Percentiles rank a stretch among this genome's conserved stretches.
Conservation (phyloP, 768 basidiomycete genomes). For the Lyophyllum shimeji region DNA sequence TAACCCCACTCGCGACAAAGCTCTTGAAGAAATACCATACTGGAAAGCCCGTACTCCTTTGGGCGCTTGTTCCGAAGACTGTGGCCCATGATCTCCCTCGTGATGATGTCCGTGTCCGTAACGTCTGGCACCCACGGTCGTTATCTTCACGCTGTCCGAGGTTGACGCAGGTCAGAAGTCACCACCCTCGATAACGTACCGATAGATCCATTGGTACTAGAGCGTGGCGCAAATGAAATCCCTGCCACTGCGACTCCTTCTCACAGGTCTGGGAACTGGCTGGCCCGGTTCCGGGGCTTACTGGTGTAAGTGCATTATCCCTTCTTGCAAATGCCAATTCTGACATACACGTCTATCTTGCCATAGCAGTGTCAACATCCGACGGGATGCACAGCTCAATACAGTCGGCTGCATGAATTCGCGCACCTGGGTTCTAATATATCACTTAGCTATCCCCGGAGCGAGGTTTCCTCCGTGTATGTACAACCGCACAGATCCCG, state of each 20-base stretch:
- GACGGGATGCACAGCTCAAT: background rate
- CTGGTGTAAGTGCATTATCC: background rate
- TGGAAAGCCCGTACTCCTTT: background rate
- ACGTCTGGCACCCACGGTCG: background rate
- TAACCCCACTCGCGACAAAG: background rate
- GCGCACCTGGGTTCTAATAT: background rate
- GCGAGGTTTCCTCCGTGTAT: background rate
- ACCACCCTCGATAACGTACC: background rate
- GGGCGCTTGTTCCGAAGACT: background rate
- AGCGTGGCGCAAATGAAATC: slow-evolving; percentile 7
- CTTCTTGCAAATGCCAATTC: background rate
- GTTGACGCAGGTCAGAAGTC: background rate
- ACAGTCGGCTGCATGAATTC: background rate
- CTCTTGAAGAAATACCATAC: background rate
- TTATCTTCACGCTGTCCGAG: background rate
- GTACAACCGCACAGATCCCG: background rate
- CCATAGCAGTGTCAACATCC: background rate
- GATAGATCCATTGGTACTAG: background rate
- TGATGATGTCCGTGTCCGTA: background rate
- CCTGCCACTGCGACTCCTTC: background rate
- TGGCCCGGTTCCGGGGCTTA: background rate
- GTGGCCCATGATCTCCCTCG: background rate
- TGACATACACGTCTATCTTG: background rate
- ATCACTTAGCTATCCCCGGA: background rate
- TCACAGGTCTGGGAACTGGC: background rate